These are phyloP conservation scores for Backusella morwellensis DNA, from an alignment of 192 early-diverging fungal species.

Conservation along the genomic window DNA sequence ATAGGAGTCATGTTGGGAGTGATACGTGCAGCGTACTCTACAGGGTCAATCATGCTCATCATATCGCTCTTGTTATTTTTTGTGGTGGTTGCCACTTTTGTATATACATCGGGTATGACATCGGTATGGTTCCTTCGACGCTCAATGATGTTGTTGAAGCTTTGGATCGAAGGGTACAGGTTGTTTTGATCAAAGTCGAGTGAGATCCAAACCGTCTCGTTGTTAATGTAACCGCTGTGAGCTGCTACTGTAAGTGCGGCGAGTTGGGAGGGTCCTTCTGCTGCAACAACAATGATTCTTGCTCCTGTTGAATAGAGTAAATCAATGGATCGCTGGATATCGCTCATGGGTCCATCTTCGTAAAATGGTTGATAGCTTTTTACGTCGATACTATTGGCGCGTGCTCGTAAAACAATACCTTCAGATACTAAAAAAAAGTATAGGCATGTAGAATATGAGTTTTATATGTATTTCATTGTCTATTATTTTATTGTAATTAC, in stretches of 20 bases:
- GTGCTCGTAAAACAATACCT: conserved; percentile 31
- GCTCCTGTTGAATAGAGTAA: conserved; percentile 33
- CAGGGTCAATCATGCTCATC: conserved; percentile 11
- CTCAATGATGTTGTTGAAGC: conserved; percentile 23
- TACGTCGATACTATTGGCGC: conserved; percentile 31
- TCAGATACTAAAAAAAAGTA: conserved; percentile 37
- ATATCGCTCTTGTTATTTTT: background rate
- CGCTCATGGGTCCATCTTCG: conserved; percentile 32
- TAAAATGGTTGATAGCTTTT: conserved; percentile 39
- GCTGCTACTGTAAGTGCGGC: conserved; percentile 40
- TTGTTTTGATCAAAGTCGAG: background rate
- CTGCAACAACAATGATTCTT: conserved; percentile 39
- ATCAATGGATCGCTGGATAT: conserved; percentile 35
- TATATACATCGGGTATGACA: background rate
- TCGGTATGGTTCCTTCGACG: conserved; percentile 13
- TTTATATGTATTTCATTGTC: background rate
- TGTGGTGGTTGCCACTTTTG: background rate
- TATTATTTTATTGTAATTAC: conserved; percentile 24
- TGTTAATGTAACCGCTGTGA: conserved; percentile 31
- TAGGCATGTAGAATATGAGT: background rate
- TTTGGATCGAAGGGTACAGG: background rate
- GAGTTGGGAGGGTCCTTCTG: conserved; percentile 29
- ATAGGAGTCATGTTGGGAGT: conserved; percentile 24
- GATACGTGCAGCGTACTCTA: conserved; percentile 18
- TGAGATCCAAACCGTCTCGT: conserved; percentile 30